Evolutionary conservation across 257 asterid genomes (phyloP).

Genomic region (Datura wrightii): DNA sequence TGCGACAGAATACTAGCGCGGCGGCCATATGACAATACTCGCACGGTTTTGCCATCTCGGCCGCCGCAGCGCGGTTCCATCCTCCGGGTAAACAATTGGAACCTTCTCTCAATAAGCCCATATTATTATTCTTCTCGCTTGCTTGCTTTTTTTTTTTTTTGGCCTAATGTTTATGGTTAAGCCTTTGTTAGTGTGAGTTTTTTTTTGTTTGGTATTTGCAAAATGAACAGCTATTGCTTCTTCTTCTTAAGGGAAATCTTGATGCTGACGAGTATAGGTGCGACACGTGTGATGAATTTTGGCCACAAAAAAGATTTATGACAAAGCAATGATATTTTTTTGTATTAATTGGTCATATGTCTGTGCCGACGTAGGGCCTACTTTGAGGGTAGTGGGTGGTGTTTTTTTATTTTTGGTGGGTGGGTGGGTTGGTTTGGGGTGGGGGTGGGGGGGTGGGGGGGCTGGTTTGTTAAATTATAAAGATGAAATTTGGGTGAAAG

Average conservation of each 20-base stretch:
- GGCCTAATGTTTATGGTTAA: not conserved
- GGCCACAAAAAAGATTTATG: slow-evolving; percentile 57
- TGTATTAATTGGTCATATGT: slow-evolving; percentile 64
- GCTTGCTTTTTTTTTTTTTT: not conserved
- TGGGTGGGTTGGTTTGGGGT: too few relatives aligned
- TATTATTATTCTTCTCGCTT: not conserved
- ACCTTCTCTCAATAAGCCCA: slow-evolving; percentile 40
- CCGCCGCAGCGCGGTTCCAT: slow-evolving; percentile 16
- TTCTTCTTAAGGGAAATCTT: slow-evolving; percentile 49
- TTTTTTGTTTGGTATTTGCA: slow-evolving; percentile 32
- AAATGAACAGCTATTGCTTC: slow-evolving; percentile 36
- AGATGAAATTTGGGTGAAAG: slow-evolving; percentile 29
- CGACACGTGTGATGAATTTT: slow-evolving; percentile 64
- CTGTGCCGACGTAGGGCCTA: slow-evolving; percentile 87
- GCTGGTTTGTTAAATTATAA: not conserved
- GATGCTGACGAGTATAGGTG: slow-evolving; percentile 38
- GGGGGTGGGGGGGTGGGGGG: not conserved
- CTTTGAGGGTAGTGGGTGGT: not conserved
- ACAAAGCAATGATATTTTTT: slow-evolving; percentile 46
- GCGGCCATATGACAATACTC: slow-evolving; percentile 67
- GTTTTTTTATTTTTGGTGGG: too few relatives aligned
- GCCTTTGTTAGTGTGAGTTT: not conserved
- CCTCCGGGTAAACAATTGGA: slow-evolving; percentile 49
- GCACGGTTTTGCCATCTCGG: slow-evolving; percentile 57
- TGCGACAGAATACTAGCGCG: slow-evolving; percentile 76